Conservation (phyloP, 352 stramenopile genomes). For the Phytophthora hibernalis region DNA sequence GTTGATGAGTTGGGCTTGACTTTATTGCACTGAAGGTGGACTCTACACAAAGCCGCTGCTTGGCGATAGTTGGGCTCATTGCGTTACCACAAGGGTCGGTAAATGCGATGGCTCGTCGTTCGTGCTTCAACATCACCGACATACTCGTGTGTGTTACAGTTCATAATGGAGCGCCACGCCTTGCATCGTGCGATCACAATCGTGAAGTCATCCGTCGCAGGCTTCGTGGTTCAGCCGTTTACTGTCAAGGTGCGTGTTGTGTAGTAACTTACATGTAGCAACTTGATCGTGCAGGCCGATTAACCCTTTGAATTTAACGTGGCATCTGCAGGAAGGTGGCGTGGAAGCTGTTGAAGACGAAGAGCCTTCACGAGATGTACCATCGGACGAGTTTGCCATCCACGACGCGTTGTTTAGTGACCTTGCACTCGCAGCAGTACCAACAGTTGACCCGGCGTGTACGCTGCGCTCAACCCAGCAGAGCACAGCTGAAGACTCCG, state of each 20-base stretch:
- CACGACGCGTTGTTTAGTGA: slow-evolving; percentile 67
- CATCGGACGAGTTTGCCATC: slow-evolving; percentile 48
- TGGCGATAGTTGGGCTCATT: slow-evolving; percentile 75
- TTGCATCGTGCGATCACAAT: slow-evolving; percentile 60
- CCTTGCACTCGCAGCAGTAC: slow-evolving; percentile 49
- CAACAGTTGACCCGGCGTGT: slow-evolving; percentile 46
- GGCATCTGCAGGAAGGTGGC: slow-evolving; percentile 43
- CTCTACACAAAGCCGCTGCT: slow-evolving; percentile 72
- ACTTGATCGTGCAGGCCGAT: too few species aligned
- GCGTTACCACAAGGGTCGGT: slow-evolving; percentile 64
- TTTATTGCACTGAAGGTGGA: slow-evolving; percentile 33
- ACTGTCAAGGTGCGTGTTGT: slow-evolving; percentile 50
- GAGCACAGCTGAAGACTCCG: slow-evolving; percentile 39
- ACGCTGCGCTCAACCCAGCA: slow-evolving; percentile 73
- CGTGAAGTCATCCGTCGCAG: slow-evolving; percentile 67
- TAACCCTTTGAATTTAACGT: not conserved
- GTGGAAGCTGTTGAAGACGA: slow-evolving; percentile 46
- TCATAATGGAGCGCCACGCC: slow-evolving; percentile 69
- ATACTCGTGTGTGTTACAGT: slow-evolving; percentile 35
- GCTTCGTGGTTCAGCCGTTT: slow-evolving; percentile 71
- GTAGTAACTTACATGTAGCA: too few species aligned
- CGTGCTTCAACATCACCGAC: slow-evolving; percentile 19
- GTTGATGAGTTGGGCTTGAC: not conserved
- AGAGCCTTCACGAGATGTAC: slow-evolving; percentile 6
- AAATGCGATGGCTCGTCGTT: not conserved